phyloP scores from a whole-genome alignment of 1,284 basidiomycete genomes.

The Ganoderma multipileum region DNA sequence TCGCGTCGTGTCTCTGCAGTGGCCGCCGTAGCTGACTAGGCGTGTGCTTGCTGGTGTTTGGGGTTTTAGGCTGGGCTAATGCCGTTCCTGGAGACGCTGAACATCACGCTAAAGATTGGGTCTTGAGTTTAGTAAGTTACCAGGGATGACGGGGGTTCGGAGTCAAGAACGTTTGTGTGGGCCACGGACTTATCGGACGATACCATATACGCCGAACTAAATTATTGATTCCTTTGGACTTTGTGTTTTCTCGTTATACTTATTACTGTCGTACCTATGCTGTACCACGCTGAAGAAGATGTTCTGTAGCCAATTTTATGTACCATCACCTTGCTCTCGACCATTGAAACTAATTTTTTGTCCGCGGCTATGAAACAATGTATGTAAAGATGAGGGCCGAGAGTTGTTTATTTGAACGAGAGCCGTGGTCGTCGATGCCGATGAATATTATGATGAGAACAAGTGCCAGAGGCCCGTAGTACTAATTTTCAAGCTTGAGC shows the following conservation, averaged over 20 bases:
- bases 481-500: neutral
- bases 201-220: too few relatives aligned
- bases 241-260: neutral
- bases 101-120: constrained; percentile 15
- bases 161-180: too few relatives aligned
- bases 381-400: neutral
- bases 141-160: neutral
- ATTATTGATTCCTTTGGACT: neutral
- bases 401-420: neutral
- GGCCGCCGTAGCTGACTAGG: neutral
- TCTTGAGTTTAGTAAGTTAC: neutral
- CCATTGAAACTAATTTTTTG: neutral
- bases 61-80: constrained; percentile 6
- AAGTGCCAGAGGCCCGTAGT: too few relatives aligned
- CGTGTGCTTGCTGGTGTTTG: too few relatives aligned
- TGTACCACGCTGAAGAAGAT: neutral
- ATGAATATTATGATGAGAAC: too few relatives aligned
- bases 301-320: neutral
- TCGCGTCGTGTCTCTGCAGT: neutral
- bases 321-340: neutral
- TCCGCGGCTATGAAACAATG: neutral
- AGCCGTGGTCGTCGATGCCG: too few relatives aligned
- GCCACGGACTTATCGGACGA: too few relatives aligned
- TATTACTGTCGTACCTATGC: neutral
- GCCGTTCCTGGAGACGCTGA: constrained; percentile 22